These are phyloP conservation scores for Trametes villosa DNA, from an alignment of 768 basidiomycete species.

Conservation along the genomic window DNA sequence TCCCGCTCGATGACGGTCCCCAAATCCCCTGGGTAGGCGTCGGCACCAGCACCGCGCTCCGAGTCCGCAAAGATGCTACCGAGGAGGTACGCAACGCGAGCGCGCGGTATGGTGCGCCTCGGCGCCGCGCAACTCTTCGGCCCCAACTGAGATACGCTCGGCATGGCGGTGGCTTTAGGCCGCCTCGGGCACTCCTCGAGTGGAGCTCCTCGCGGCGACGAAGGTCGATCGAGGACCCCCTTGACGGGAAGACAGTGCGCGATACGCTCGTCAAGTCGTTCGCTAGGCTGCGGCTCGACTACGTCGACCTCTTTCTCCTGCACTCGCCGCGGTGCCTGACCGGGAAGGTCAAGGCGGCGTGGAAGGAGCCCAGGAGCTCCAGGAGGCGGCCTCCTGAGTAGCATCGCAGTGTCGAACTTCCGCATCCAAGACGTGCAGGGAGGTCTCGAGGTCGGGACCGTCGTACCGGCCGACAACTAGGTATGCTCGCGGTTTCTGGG, in stretches of 20 bases:
- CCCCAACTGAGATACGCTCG: slow-evolving; percentile 44
- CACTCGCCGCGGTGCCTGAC: slow-evolving; percentile 38
- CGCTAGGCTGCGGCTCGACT: slow-evolving; percentile 42
- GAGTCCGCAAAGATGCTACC: slow-evolving; percentile 32
- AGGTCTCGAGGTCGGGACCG: slow-evolving; percentile 46
- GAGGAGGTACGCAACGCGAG: slow-evolving; percentile 32
- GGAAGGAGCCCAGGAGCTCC: slow-evolving; percentile 46
- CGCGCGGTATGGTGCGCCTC: slow-evolving; percentile 40
- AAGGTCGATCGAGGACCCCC: slow-evolving; percentile 19
- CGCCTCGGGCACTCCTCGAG: neutral
- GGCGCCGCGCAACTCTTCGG: slow-evolving; percentile 43
- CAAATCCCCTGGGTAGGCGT: neutral
- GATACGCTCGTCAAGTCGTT: slow-evolving; percentile 44
- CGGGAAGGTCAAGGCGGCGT: slow-evolving; percentile 20
- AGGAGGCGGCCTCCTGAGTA: slow-evolving; percentile 43
- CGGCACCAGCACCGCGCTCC: neutral
- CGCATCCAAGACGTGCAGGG: slow-evolving; percentile 41
- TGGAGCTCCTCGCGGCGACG: neutral
- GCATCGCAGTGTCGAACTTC: slow-evolving; percentile 61
- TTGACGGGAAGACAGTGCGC: slow-evolving; percentile 38
- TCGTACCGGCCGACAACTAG: slow-evolving; percentile 20
- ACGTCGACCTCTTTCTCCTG: slow-evolving; percentile 49
- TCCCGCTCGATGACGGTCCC: neutral
- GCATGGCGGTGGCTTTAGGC: slow-evolving; percentile 37
- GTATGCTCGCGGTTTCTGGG: too few relatives aligned